phyloP scores from a whole-genome alignment of 805 yeast species.

The Komagataella ulmi region DNA sequence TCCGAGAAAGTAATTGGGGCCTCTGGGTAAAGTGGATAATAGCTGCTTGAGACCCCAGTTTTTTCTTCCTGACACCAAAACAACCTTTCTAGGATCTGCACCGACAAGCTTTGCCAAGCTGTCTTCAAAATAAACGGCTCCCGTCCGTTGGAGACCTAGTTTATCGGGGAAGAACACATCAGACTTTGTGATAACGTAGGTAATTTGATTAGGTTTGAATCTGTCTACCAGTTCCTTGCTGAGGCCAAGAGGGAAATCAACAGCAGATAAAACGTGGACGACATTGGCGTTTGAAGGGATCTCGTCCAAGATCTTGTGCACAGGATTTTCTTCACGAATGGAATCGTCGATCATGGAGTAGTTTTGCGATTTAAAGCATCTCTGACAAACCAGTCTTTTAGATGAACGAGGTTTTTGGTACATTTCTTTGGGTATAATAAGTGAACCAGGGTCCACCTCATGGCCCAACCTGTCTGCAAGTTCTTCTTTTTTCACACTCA shows the following conservation, averaged over 20 bases:
- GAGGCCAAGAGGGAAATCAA: conserved; percentile 61
- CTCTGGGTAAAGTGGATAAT: conserved; percentile 20
- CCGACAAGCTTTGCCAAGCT: conserved; percentile 16
- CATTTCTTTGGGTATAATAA: conserved; percentile 1
- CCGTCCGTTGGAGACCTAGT: conserved; percentile 9
- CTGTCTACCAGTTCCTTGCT: conserved; percentile 20
- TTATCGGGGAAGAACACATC: conserved; percentile 19
- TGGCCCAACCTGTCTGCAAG: neutral
- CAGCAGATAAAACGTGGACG: conserved; percentile 49
- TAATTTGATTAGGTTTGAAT: conserved; percentile 20
- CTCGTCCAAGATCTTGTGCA: conserved; percentile 15
- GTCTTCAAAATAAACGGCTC: conserved; percentile 18
- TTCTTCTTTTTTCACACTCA: conserved; percentile 4
- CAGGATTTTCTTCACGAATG: conserved; percentile 19
- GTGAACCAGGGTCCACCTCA: neutral
- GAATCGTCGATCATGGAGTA: conserved; percentile 23
- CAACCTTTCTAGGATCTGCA: conserved; percentile 21
- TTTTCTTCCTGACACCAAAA: conserved; percentile 33
- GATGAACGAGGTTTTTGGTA: neutral
- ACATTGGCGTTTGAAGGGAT: conserved; percentile 33
- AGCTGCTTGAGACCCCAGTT: conserved; percentile 38
- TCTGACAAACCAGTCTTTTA: conserved; percentile 25
- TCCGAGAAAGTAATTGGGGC: conserved; percentile 42
- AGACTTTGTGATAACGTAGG: conserved; percentile 26
- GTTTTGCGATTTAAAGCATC: conserved; percentile 42